Evolutionary conservation across 331 rosid genomes (phyloP), one percentile per base, ranked within the genome.

Genomic region (Rhamnella rubrinervis): DNA sequence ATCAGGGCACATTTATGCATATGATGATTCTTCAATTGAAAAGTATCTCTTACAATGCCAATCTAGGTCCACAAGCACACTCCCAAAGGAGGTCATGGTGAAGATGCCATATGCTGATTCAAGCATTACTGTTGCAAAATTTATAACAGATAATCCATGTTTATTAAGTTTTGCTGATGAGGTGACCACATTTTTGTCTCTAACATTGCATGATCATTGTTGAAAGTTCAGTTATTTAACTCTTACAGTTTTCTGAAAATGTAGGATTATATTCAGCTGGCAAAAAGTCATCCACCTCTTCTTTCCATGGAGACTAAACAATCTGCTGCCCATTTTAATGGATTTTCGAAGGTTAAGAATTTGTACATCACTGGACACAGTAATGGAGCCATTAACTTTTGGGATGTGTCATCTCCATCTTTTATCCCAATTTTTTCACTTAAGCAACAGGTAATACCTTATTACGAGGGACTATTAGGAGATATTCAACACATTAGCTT

Each of bases 361-460:
- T 47, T 93, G 79, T 90, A 90, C 83, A 85, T 93, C 77, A 85
- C 92, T 55, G 98, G 98, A 79, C 98, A 93, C 73, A 75, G 77
- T 55, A 82, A 87, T 62, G 98, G 98, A 71, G 83, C 89, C 55
- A 67, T 88, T 44, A 88, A 78, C 19, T 86, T 93, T 76, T 93
- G 98, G 96, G 98, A 93, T 79, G 87, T 89, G 6, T 82, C 97
- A 25, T 85, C 85, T 63, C 95, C 91, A 58, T 61, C 84, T 63
- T 86, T 90, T 61, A 57, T 81, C 59, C 96, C 97, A 67, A 71
- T 87, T 71, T 57, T 86, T 57, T 87, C 92, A 21, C 31, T 93
- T 74, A 89, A 88, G 79, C 97, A 87, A 59, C 98, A 88, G 97
- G 98, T 90, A 83, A 31, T 38, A 25, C 35, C 35, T 31, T 31